Evolutionary conservation across 225 moss, liverwort and hornwort genomes (phyloP).

Genomic region (Sphagnum tenellum): DNA sequence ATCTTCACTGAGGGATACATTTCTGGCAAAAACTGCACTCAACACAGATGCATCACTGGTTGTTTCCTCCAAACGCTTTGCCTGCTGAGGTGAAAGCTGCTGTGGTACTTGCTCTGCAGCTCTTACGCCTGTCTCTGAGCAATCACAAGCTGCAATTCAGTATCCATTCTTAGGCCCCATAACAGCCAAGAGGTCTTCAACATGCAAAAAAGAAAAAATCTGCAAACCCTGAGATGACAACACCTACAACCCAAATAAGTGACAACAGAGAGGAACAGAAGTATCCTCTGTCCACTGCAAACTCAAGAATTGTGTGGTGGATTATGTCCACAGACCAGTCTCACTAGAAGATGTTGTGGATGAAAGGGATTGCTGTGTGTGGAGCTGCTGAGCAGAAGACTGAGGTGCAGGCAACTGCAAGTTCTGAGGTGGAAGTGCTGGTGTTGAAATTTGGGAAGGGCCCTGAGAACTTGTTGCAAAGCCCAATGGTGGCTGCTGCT

Average conservation of each 20-base stretch:
- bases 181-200: too few relatives aligned
- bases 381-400: conserved; percentile 52
- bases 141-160: too few relatives aligned
- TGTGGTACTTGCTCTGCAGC: conserved; percentile 40
- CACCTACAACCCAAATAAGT: neutral
- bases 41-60: conserved; percentile 38
- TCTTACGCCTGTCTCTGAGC: conserved; percentile 31
- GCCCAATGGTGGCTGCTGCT: conserved; percentile 45
- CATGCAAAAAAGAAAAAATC: too few relatives aligned
- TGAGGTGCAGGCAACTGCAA: conserved; percentile 42
- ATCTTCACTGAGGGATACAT: conserved; percentile 76
- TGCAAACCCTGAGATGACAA: too few relatives aligned
- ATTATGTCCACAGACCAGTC: conserved; percentile 52
- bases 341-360: conserved; percentile 59
- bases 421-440: conserved; percentile 45
- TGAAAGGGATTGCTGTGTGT: conserved; percentile 40
- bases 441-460: conserved; percentile 52
- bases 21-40: conserved; percentile 55
- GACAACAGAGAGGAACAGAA: neutral
- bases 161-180: too few relatives aligned
- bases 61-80: conserved; percentile 49
- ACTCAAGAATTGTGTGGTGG: too few relatives aligned
- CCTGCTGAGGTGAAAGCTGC: conserved; percentile 27
- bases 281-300: too few relatives aligned
- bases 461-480: conserved; percentile 53